Conservation (phyloP, 768 basidiomycete species). For the Cystofilobasidium capitatum region DNA sequence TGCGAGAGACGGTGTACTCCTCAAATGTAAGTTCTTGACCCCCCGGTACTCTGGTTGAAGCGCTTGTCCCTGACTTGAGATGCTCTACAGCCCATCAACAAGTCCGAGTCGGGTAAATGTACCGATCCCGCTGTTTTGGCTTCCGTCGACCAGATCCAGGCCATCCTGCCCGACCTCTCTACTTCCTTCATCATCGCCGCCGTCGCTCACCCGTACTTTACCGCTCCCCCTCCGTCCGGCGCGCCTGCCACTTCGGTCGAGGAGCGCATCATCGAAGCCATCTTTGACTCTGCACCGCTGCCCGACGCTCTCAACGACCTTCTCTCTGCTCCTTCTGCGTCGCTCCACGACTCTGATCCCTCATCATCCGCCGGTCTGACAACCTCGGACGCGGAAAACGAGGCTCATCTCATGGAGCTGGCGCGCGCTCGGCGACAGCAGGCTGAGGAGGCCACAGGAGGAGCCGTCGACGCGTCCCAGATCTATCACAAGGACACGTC, state of each 20-base stretch:
- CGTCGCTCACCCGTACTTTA: background rate
- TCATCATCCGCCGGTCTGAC: background rate
- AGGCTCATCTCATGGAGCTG: constrained; percentile 30
- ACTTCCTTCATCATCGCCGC: background rate
- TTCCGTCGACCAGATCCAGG: constrained; percentile 2
- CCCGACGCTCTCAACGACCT: constrained; percentile 39
- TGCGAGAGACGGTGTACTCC: background rate
- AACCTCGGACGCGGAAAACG: constrained; percentile 43
- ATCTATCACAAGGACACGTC: background rate
- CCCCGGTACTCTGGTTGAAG: constrained; percentile 8
- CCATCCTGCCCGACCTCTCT: constrained; percentile 7
- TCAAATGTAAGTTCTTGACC: background rate
- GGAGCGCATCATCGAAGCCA: constrained; percentile 11
- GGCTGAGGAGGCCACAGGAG: background rate
- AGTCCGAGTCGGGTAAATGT: constrained; percentile 46
- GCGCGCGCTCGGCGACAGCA: constrained; percentile 5
- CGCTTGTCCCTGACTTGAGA: constrained; percentile 29
- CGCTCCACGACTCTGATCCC: background rate
- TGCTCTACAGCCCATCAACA: constrained; percentile 73
- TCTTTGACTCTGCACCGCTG: constrained; percentile 36
- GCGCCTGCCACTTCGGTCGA: background rate
- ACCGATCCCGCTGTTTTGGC: background rate
- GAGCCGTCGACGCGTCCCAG: background rate
- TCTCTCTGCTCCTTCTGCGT: background rate
- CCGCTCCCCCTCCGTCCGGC: background rate